Evolutionary conservation across 2,329 filamentous ascomycete genomes (phyloP), one percentile per base, ranked within the genome.

Genomic region (Sporothrix schenckii): DNA sequence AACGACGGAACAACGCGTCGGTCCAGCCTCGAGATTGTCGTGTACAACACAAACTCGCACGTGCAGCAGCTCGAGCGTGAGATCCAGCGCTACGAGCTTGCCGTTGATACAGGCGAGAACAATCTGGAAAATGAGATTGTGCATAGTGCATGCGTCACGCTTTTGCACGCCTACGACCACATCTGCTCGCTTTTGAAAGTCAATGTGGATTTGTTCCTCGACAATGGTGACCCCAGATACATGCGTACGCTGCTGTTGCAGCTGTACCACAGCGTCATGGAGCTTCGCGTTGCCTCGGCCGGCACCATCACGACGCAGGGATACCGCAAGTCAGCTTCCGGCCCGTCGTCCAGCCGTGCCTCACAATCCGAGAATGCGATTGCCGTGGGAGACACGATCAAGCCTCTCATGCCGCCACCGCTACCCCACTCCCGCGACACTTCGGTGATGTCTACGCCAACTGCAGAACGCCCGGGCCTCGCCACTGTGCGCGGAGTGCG

Each of bases 221-320:
- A 88, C 74, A 89, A 89, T 70, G 87, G 87, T 72, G 88, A 90
- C 74, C 87, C 88, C 27, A 85, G 88, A 72, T 90, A 90, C 76
- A 88, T 90, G 76, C 87, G 88, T 61, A 88, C 87, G 3, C 83
- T 90, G 74, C 79, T 90, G 75, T 83, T 89, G 77, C 83, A 87
- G 73, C 81, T 90, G 6, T 90, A 89, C 77, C 89, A 89, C 74
- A 89, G 88, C 77, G 87, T 89, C 72, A 89, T 88, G 83, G 88
- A 90, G 77, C 82, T 90, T 67, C 85, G 88, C 9, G 86, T 87
- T 3, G 88, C 86, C 0, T 63, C 70, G 2, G 68, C 70, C n/a
- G 70, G 72, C 24, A 73, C 66, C 0, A 41, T 66, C 16, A 79
- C 84, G 14, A 74, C 76, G 3, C 76, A 73, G 27, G 76, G 73